Evolutionary conservation across 495 filamentous ascomycete species (phyloP), one percentile per base, ranked within the genome.

Genomic region (Tuber calosporum): DNA sequence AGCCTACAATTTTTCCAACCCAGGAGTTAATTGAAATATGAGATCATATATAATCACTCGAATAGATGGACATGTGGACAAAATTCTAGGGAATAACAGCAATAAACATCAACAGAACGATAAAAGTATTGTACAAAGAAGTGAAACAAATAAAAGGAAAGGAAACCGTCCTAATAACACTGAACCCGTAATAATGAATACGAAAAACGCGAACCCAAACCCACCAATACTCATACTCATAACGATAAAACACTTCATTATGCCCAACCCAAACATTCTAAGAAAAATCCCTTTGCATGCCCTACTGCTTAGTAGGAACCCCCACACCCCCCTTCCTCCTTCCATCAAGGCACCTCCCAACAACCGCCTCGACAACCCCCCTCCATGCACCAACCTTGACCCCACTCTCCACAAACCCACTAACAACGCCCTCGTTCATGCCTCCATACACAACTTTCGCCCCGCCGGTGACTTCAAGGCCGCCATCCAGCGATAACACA

Each of bases 311-410:
- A 19, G 76, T 78, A 1, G 76, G 76, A 22, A 78, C 76, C 1
- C 76, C 76, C 11, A 78, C 76, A 20, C 76, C 76, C 4, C 76
- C 76, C 36, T 68, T 77, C 34, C 76, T 77, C 71, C 70, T 70
- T 38, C 74, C 76, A 17, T 78, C 76, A 19, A 78, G 37, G 43
- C 76, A 78, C 70, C 76, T 73, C 30, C 75, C 75, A 13, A 78
- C 76, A n/a, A 78, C 62, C 30, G 36, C 68, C 37, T 78, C 75
- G 1, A 78, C 75, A 4, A 78, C 75, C 22, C 58, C 42, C 58
- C 75, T 73, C 76, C 76, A 78, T 2, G 42, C 45, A 0, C 74
- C 66, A 26, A 40, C 69, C 9, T 43, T 45, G 39, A 78, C 15
- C 6, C 26, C 68, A 34, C 41, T 58, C 11, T 71, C 70, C 15